Evolutionary conservation across 73 alveolate genomes (phyloP), one percentile per base, ranked within the genome.

Genomic region (Tetrahymena malaccensis): DNA sequence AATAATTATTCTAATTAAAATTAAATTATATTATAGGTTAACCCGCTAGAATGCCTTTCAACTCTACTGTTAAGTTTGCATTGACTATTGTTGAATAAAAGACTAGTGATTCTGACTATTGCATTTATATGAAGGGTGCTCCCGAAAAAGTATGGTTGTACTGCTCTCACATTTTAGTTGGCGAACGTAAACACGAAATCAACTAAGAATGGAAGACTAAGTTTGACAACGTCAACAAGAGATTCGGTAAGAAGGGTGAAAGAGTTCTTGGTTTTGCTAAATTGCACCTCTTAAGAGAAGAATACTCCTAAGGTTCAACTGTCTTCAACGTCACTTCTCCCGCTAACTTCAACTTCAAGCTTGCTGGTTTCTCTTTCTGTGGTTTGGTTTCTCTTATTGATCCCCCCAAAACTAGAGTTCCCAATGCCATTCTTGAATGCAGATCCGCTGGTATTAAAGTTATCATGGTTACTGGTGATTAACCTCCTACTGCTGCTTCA

Each of bases 401-500:
- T 94, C 99, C 99, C 15, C 99, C 99, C 40, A 98, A 97, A 95
- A 97, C 95, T 38, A 96, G 97, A 38, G 99, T 97, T 15, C 96
- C 98, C 55, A 98, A 97, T 95, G 99, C 99, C 34, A 96, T 98
- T 25, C 97, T 96, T 85, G 96, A 97, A 96, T 97, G 99, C 85
- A 97, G 96, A 93, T 94, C 96, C 34, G 99, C 99, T 44, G 99
- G 99, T 57, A 96, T 98, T 25, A 96, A 98, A 96, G 99, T 98
- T 94, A 97, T 98, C 43, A 98, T 98, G 99, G 98, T 98, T 22
- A 98, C 99, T 11, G 99, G 99, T n/a, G 99, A 98, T 94, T 99
- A 98, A 96, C 99, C 99, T 33, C 97, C 97, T 55, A 98, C 99
- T 15, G 99, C 99, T 9, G 98, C 99, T 35, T 98, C 99, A 8